Percentiles rank a stretch among this genome's conserved stretches.
These are phyloP conservation scores for Hansenula sp. DNA, from an alignment of 1,139 yeast species.

Conservation along the genomic window DNA sequence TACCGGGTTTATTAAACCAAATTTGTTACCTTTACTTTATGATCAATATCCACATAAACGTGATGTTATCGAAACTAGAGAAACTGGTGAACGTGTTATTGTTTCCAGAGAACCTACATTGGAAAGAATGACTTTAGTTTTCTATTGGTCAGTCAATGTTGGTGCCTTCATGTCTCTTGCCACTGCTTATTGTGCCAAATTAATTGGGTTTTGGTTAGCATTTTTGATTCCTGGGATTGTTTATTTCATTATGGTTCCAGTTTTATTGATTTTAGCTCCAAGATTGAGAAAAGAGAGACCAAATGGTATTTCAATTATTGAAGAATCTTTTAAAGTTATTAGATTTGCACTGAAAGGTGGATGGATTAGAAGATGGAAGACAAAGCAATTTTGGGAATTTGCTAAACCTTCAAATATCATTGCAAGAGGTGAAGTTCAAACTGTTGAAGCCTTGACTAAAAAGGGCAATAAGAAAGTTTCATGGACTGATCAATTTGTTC, in stretches of 20 bases:
- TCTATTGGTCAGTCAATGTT: constrained; percentile 73
- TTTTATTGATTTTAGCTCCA: constrained; percentile 34
- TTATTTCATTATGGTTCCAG: constrained; percentile 42
- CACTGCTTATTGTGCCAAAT: constrained; percentile 63
- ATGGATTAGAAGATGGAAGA: constrained; percentile 33
- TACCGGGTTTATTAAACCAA: constrained; percentile 76
- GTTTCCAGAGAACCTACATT: constrained; percentile 67
- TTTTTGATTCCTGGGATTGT: constrained; percentile 51
- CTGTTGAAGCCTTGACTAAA: constrained; percentile 13
- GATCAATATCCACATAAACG: constrained; percentile 60
- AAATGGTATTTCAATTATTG: constrained; percentile 45
- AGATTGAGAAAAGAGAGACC: constrained; percentile 31
- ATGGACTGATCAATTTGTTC: constrained; percentile 48
- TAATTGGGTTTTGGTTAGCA: constrained; percentile 73
- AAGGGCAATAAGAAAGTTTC: constrained; percentile 33
- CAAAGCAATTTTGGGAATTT: constrained; percentile 42
- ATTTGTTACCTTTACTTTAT: constrained; percentile 71
- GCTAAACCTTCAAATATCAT: constrained; percentile 45
- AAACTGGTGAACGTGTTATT: constrained; percentile 61
- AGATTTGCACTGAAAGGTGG: constrained; percentile 35
- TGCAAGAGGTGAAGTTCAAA: constrained; percentile 1
- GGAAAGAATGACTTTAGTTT: constrained; percentile 68
- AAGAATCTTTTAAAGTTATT: constrained; percentile 36
- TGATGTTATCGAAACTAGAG: constrained; percentile 53
- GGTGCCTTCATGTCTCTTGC: constrained; percentile 76